Evolutionary conservation across 1,284 basidiomycete species (phyloP).

Genomic region (Anthracocystis setariae): DNA sequence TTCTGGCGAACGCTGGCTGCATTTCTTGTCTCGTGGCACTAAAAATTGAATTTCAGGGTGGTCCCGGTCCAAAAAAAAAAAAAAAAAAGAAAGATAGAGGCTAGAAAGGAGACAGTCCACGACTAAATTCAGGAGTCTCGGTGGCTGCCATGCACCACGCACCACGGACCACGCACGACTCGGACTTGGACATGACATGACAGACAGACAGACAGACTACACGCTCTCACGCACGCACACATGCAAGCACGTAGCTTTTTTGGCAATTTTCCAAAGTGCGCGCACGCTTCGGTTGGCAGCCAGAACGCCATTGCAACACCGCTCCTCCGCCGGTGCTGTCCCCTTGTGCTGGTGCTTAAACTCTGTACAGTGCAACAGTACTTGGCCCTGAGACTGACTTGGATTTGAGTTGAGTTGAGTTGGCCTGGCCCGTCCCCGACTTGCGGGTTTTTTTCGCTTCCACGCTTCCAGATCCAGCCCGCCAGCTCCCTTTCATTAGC

Average conservation of each 20-base stretch:
- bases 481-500: slow-evolving; percentile 5
- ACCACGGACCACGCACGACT: no score
- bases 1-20: no score
- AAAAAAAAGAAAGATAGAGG: no score
- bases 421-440: background rate
- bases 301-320: slow-evolving; percentile 10
- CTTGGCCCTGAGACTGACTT: no score
- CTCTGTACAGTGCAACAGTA: slow-evolving; percentile 1
- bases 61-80: background rate
- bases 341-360: background rate
- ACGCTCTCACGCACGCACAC: slow-evolving; percentile 2
- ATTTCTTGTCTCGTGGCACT: slow-evolving; percentile 1
- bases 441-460: background rate
- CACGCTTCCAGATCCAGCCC: background rate
- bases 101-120: no score
- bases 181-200: no score
- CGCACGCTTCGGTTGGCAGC: background rate
- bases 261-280: background rate
- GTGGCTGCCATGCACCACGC: no score
- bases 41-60: background rate
- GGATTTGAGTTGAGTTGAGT: no score
- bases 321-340: background rate
- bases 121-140: no score
- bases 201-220: background rate
- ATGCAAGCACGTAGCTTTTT: background rate